phyloP scores from a whole-genome alignment of 2,329 filamentous ascomycete genomes.

The Albifimbria verrucaria region DNA sequence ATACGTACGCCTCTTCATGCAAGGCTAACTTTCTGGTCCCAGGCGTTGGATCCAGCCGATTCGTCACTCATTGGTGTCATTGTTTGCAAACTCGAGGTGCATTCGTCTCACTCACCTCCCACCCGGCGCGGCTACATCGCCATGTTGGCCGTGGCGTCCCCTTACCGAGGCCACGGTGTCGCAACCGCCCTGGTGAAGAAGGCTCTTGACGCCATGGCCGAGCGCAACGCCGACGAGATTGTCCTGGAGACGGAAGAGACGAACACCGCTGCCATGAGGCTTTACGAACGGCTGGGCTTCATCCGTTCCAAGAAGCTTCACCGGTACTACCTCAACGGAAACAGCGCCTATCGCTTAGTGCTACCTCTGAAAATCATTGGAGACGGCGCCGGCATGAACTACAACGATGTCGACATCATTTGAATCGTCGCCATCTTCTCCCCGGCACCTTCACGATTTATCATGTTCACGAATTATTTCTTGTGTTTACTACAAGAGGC shows the following conservation, averaged over 20 bases:
- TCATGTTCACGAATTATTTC: conserved; percentile 1
- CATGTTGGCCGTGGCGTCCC: conserved; percentile 88
- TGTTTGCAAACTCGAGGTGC: conserved; percentile 89
- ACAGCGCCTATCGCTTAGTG: conserved; percentile 86
- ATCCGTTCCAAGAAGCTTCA: conserved; percentile 88
- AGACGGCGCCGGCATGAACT: conserved; percentile 33
- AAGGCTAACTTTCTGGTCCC: neutral
- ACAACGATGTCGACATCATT: conserved; percentile 27
- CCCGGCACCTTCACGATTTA: neutral
- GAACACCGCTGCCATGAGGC: conserved; percentile 82
- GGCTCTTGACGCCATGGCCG: conserved; percentile 88
- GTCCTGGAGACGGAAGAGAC: conserved; percentile 95
- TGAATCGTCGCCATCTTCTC: neutral
- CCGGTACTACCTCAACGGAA: conserved; percentile 94
- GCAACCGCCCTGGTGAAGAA: conserved; percentile 83
- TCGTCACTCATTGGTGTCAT: conserved; percentile 79
- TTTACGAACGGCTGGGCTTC: conserved; percentile 93
- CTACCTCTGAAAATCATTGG: conserved; percentile 66
- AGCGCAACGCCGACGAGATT: conserved; percentile 83
- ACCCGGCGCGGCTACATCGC: conserved; percentile 90
- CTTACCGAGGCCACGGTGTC: conserved; percentile 79
- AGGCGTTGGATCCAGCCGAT: conserved; percentile 60
- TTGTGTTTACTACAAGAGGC: neutral
- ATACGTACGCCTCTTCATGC: neutral
- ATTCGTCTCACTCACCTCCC: conserved; percentile 73